A percentile compares a stretch with the other conserved stretches of the same genome.
These are phyloP conservation scores for Emmonsia crescens DNA, from an alignment of 2,329 filamentous ascomycete genomes.

Conservation along the genomic window DNA sequence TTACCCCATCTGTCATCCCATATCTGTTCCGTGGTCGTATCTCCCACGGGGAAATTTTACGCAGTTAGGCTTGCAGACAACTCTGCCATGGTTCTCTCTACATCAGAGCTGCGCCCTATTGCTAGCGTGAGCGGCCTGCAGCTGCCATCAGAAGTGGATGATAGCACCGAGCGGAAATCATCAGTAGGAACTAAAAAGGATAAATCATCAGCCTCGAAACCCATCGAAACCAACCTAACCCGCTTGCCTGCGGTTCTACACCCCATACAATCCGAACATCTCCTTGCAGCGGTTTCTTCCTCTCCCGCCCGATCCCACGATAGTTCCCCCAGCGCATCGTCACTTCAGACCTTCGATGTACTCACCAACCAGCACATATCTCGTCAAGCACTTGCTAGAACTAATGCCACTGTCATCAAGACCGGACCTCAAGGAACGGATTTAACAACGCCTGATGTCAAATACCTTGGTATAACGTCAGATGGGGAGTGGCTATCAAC, in stretches of 20 bases:
- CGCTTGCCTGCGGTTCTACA: slow-evolving; percentile 51
- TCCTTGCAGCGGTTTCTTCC: slow-evolving; percentile 54
- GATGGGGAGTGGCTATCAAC: slow-evolving; percentile 87
- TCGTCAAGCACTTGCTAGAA: slow-evolving; percentile 82
- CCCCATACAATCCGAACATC: slow-evolving; percentile 50
- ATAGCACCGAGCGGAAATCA: neutral
- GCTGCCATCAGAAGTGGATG: slow-evolving; percentile 21
- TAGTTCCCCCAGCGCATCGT: slow-evolving; percentile 40
- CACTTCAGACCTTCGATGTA: slow-evolving; percentile 81
- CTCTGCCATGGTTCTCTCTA: slow-evolving; percentile 80
- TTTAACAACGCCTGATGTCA: slow-evolving; percentile 68
- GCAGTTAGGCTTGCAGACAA: slow-evolving; percentile 82
- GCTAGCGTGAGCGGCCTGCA: slow-evolving; percentile 79
- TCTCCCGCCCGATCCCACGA: slow-evolving; percentile 29
- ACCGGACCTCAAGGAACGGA: slow-evolving; percentile 58
- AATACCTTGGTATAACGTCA: slow-evolving; percentile 60
- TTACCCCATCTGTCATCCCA: slow-evolving; percentile 82
- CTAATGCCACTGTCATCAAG: slow-evolving; percentile 74
- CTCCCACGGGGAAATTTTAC: slow-evolving; percentile 68
- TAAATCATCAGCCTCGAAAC: slow-evolving; percentile 40
- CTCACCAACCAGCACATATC: slow-evolving; percentile 63
- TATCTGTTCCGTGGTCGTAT: slow-evolving; percentile 77
- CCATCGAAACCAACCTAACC: slow-evolving; percentile 5
- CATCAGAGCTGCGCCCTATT: slow-evolving; percentile 74
- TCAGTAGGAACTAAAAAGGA: slow-evolving; percentile 9